These are phyloP conservation scores for Citrus unshiu DNA, from an alignment of 345 rosid species.

Conservation along the genomic window DNA sequence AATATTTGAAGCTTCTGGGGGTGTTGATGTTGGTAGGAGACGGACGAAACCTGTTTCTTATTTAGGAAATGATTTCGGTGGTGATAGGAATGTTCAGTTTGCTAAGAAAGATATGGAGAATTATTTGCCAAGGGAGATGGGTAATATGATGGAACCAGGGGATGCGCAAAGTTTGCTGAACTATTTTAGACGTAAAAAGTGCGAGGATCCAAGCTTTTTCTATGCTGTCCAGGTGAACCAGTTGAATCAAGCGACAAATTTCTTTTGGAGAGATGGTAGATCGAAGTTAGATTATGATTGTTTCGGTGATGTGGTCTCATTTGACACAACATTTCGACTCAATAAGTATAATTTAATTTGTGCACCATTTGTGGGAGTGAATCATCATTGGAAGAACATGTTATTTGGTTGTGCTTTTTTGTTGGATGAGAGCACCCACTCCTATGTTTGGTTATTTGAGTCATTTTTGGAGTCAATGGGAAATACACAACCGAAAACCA, in stretches of 20 bases:
- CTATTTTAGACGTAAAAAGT: not conserved
- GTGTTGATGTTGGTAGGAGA: not conserved
- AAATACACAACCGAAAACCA: not conserved
- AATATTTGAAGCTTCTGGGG: not conserved
- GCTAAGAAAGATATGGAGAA: not conserved
- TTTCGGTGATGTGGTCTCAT: not conserved
- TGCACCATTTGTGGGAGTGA: not conserved
- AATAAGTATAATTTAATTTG: not conserved
- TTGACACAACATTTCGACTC: not conserved
- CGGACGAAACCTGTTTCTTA: not conserved
- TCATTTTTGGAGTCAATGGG: not conserved
- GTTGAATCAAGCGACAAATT: not conserved
- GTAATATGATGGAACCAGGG: not conserved
- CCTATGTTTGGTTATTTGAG: not conserved
- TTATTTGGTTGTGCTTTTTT: not conserved
- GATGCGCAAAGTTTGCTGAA: not conserved
- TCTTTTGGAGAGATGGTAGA: not conserved
- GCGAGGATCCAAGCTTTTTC: not conserved
- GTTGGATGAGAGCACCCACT: not conserved
- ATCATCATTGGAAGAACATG: not conserved
- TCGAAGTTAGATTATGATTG: not conserved
- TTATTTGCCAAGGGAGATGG: not conserved
- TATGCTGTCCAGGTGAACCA: not conserved
- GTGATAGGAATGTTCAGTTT: not conserved
- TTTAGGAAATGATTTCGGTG: not conserved